phyloP scores from a whole-genome alignment of 768 basidiomycete genomes.

The Neoboletus brunneissimus region DNA sequence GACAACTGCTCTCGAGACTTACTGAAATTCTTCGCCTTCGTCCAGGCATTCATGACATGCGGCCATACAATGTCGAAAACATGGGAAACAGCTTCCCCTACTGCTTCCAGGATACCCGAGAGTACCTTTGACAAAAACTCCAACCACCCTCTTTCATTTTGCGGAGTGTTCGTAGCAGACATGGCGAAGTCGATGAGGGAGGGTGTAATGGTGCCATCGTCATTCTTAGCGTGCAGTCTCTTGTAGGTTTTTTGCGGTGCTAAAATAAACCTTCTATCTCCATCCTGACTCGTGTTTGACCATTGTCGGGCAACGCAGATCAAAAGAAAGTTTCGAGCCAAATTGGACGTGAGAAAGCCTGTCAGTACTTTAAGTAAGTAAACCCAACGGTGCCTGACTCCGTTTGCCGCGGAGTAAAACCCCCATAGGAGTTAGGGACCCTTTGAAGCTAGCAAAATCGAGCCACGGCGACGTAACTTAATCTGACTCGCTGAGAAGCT shows the following conservation, averaged over 20 bases:
- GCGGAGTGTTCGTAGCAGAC: background rate
- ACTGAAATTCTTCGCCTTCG: background rate
- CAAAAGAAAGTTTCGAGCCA: background rate
- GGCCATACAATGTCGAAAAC: background rate
- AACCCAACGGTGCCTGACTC: too few species aligned
- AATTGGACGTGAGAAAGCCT: too few species aligned
- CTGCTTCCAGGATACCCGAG: fast-evolving
- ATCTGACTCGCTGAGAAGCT: too few species aligned
- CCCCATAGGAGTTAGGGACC: too few species aligned
- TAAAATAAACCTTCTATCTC: background rate
- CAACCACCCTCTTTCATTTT: background rate
- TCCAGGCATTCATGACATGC: background rate
- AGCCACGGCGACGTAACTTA: too few species aligned
- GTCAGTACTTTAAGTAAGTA: too few species aligned
- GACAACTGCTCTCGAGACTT: background rate
- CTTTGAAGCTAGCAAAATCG: too few species aligned
- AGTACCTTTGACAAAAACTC: fast-evolving
- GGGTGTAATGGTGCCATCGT: background rate
- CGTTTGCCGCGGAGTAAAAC: too few species aligned
- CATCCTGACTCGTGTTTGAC: background rate
- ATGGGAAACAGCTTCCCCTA: fast-evolving
- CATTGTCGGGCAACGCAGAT: background rate
- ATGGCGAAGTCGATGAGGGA: background rate
- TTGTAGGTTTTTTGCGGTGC: background rate
- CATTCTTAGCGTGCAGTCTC: background rate